Percentiles rank a stretch among this genome's conserved stretches.
Conservation (phyloP, 352 stramenopile species). For the Phytophthora crassamura region DNA sequence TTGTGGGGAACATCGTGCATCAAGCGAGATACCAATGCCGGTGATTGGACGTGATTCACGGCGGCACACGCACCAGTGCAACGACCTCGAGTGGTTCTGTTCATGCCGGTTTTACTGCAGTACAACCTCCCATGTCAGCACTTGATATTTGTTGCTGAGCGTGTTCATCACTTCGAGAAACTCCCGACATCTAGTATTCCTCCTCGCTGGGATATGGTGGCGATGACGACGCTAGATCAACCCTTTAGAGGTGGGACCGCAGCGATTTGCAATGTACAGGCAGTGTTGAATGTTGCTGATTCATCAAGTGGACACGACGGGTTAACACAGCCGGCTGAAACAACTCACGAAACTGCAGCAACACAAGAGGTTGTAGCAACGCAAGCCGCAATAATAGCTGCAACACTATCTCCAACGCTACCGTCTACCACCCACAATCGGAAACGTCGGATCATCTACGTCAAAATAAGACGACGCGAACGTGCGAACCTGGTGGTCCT, state of each 20-base stretch:
- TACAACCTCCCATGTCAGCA: constrained; percentile 16
- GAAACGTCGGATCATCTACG: no score
- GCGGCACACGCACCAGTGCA: constrained; percentile 3
- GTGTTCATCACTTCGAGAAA: constrained; percentile 1
- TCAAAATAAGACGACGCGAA: no score
- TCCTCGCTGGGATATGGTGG: constrained; percentile 1
- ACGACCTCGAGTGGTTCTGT: constrained; percentile 2
- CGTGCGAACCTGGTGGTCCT: no score
- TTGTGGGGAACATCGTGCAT: not conserved
- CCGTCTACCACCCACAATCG: no score
- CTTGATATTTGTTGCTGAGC: constrained; percentile 10
- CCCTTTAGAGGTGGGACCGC: not conserved
- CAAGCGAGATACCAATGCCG: not conserved
- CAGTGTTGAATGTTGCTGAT: not conserved
- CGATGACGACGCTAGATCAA: constrained; percentile 3
- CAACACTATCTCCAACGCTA: not conserved
- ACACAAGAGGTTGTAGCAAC: not conserved
- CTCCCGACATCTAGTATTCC: constrained; percentile 6
- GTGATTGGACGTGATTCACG: constrained; percentile 6
- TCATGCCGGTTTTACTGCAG: constrained; percentile 10
- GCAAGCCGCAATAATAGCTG: not conserved
- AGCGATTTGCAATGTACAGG: not conserved
- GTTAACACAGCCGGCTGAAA: not conserved
- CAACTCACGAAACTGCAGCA: not conserved
- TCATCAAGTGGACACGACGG: not conserved